A percentile compares a stretch with the other conserved stretches of the same genome.
Conservation (phyloP, 1,284 basidiomycete genomes). For the Albatrellus sp. region DNA sequence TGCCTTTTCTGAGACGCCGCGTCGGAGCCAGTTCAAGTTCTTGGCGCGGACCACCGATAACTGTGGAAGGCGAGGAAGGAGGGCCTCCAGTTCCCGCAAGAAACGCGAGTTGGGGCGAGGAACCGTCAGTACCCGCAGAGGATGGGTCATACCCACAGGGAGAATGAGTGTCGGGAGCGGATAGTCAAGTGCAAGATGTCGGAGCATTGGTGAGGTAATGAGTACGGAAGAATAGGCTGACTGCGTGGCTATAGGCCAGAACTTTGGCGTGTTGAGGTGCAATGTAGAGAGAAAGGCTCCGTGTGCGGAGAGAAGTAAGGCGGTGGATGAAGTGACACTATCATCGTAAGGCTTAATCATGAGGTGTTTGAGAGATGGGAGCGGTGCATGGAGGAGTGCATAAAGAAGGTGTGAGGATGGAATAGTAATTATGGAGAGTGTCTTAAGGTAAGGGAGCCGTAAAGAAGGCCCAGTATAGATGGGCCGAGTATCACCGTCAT, state of each 20-base stretch:
- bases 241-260: constrained; percentile 61
- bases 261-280: constrained; percentile 55
- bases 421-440: constrained; percentile 55
- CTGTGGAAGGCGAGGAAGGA: constrained; percentile 47
- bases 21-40: constrained; percentile 59
- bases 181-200: constrained; percentile 54
- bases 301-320: constrained; percentile 51
- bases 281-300: constrained; percentile 51
- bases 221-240: constrained; percentile 46
- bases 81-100: constrained; percentile 36
- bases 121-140: constrained; percentile 58
- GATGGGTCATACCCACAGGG: constrained; percentile 16
- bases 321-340: constrained; percentile 39
- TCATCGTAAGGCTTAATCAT: constrained; percentile 68
- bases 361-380: constrained; percentile 57
- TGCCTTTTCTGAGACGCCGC: constrained; percentile 49
- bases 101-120: constrained; percentile 52
- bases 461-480: constrained; percentile 27
- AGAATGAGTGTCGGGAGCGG: constrained; percentile 41
- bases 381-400: constrained; percentile 43
- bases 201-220: constrained; percentile 40
- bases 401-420: constrained; percentile 53
- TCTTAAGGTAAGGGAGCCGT: constrained; percentile 46
- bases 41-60: constrained; percentile 45
- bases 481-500: constrained; percentile 14